A percentile compares a stretch with the other conserved stretches of the same genome.
These are phyloP conservation scores for Graphilbum ipis-grandicollis DNA, from an alignment of 2,329 filamentous ascomycete genomes.

Conservation along the genomic window DNA sequence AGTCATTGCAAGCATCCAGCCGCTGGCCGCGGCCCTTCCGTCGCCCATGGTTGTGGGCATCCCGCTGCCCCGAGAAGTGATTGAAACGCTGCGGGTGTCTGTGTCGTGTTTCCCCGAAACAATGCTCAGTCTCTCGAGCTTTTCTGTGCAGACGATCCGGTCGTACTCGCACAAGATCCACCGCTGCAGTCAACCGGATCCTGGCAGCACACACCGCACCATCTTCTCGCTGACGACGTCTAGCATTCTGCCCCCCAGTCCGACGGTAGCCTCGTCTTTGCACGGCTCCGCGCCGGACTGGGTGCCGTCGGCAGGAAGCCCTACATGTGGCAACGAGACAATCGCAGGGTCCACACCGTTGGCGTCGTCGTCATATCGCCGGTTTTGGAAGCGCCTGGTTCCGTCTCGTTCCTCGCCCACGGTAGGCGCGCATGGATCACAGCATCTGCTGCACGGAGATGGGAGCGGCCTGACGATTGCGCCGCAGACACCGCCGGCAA, in stretches of 20 bases:
- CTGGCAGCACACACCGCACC: conserved; percentile 9
- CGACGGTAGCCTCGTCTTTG: neutral
- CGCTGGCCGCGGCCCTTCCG: neutral
- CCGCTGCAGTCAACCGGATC: conserved; percentile 15
- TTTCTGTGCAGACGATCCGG: conserved; percentile 40
- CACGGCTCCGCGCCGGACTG: conserved; percentile 16
- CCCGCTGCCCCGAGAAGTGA: conserved; percentile 32
- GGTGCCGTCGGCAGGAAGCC: neutral
- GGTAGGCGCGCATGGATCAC: no score
- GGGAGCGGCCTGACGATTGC: no score
- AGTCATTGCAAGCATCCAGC: neutral
- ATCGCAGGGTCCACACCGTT: neutral
- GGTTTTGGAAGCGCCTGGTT: conserved; percentile 7
- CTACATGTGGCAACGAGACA: neutral
- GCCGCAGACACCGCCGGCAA: no score
- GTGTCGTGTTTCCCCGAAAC: conserved; percentile 41
- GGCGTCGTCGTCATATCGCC: conserved; percentile 1
- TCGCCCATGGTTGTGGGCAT: conserved; percentile 11
- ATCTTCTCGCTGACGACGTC: conserved; percentile 1
- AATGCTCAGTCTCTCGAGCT: conserved; percentile 35
- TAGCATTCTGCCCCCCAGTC: neutral
- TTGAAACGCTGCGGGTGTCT: conserved; percentile 35
- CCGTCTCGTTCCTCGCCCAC: neutral
- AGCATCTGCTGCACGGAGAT: no score
- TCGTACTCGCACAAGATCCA: conserved; percentile 34